phyloP scores from a whole-genome alignment of 2,329 filamentous ascomycete species.

The Fusarium burgessii region DNA sequence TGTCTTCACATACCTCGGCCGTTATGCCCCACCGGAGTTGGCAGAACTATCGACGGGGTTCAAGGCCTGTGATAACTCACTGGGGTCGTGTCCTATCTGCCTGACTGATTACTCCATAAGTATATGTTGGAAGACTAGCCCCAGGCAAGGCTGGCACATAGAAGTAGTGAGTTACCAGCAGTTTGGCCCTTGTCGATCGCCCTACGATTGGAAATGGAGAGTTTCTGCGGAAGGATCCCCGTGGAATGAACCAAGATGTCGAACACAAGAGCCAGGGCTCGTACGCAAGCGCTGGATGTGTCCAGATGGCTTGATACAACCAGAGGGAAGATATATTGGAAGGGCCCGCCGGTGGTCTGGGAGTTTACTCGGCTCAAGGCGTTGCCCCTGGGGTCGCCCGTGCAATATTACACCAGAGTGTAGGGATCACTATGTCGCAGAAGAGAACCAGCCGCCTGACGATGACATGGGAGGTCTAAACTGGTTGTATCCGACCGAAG shows the following conservation, averaged over 20 bases:
- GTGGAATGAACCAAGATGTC: constrained; percentile 5
- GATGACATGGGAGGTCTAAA: background rate
- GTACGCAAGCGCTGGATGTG: constrained; percentile 8
- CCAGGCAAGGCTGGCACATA: constrained; percentile 4
- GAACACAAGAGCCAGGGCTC: background rate
- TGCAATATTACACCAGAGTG: background rate
- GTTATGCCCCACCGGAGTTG: background rate
- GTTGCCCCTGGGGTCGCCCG: background rate
- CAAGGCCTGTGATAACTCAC: background rate
- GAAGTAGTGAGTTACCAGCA: background rate
- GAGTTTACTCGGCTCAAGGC: background rate
- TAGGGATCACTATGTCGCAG: background rate
- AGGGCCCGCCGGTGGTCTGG: background rate
- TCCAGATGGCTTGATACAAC: background rate
- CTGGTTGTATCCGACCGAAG: background rate
- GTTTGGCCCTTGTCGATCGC: constrained; percentile 10
- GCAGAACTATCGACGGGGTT: background rate
- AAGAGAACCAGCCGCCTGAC: background rate
- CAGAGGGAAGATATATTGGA: background rate
- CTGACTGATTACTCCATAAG: constrained; percentile 19
- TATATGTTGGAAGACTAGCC: background rate
- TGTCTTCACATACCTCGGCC: accelerated
- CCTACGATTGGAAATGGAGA: constrained; percentile 25
- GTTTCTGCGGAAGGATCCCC: accelerated
- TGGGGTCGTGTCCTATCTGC: constrained; percentile 11